Base-by-base conservation (phyloP, 164 flowering plant species). In the Vitis labrusca region DNA sequence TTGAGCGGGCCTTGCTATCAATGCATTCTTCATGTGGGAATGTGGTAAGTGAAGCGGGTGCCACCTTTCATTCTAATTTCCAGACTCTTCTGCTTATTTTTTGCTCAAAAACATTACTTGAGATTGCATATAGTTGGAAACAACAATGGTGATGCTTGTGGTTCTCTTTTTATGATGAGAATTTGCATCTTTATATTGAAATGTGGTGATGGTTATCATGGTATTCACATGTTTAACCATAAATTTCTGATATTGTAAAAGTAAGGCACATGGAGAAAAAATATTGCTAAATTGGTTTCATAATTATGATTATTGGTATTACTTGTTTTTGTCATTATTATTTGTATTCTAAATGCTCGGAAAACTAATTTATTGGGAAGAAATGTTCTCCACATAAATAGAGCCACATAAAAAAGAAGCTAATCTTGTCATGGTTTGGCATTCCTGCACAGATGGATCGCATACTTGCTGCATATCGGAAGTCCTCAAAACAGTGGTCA, bases 11-110 rank as follows among this genome's bases (percentile, higher is more conserved):
- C 3, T 80, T 96, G 80, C 77, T 93, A 29, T 92, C 98, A 32
- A 86, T 96, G 99, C 98, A 96, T 80, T 96, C 99, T 64, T 91
- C 97, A 9, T 96, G 98, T 77, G 97, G 97, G 60, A 81, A 88
- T 79, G 94, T 93, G 94, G 99, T 93, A 84, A 71, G 92, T n/a
- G 19, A 62, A 51, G 47, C 9, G 56, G 16, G 30, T 54, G 57
- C 9, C 65, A 61, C 55, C 12, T 10, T 50, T 32, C 11, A 23
- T 56, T 60, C 65, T 50, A 29, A 3, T 29, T 29, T 47, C 13
- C 44, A 37, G 8, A 23, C 5, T 37, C 17, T 56, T 60, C 13
- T 48, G 17, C 16, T n/a, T 51, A 32, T 12, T 2, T 19, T 49
- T 47, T 16, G 14, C 16, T 58, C 2, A 23, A 23, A 23, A 23